Evolutionary conservation across 1,284 basidiomycete species (phyloP), one percentile per base, ranked within the genome.

Genomic region (Cystobasidium pallidum): DNA sequence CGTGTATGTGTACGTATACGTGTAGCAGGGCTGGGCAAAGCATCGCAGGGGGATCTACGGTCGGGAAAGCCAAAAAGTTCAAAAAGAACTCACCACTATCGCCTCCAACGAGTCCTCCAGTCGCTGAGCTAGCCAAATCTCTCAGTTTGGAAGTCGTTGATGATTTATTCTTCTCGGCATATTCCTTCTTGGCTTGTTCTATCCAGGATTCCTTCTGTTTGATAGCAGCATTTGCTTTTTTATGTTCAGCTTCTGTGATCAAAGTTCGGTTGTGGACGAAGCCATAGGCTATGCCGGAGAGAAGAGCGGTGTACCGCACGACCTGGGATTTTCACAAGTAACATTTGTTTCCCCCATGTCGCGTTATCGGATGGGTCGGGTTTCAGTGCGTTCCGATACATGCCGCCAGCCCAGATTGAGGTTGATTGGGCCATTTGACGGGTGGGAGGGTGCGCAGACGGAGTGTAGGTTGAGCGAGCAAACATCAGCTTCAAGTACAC

Each of bases 221-320:
- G 54, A 86, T 83, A 66, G 88, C 88, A 79, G 88, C 86, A 74
- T 88, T 85, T 75, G 86, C 83, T 80, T 88, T 88, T 75, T 88
- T 85, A 75, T 85, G 84, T 82, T 96, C 88, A 80, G 91, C 87
- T 76, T 87, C 85, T 77, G 88, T 87, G 84, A 96, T 93, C 77
- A 99, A 84, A 80, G 94, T 91, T 80, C 90, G 87, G 80, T 90
- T 89, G 85, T 98, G 95, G 78, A 88, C 86, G 81, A 96, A 89
- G 79, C 96, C 95, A 82, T 98, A 99, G 81, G 89, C 84, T 78
- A 97, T 87, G 80, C 95, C 95, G 70, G 87, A 86, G 75, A 90
- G 84, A 77, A 99, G 88, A 66, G 95, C 94, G 45, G 93, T 89
- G 84, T 97, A 99, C 79, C 95, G 92, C 79, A 91, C 91, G 81